phyloP scores from a whole-genome alignment of 306 rosid genomes.

The Inga oerstediana region DNA sequence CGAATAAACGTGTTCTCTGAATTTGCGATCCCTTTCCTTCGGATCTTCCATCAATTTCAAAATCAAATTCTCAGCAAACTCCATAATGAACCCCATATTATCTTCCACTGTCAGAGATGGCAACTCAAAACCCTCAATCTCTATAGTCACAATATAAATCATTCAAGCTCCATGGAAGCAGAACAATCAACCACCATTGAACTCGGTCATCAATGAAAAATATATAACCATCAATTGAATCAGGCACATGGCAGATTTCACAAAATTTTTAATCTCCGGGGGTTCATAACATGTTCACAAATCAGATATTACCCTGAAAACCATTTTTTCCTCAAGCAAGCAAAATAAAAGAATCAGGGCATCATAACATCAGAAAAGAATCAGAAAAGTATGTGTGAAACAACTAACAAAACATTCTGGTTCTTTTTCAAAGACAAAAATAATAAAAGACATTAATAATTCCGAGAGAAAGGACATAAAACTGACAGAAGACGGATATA shows the following conservation, averaged over 20 bases:
- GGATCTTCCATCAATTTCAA: slow-evolving; percentile 93
- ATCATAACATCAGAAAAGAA: no score
- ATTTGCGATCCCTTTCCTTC: slow-evolving; percentile 82
- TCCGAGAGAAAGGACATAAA: background rate
- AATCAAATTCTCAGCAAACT: slow-evolving; percentile 86
- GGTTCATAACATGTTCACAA: background rate
- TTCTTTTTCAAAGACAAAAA: background rate
- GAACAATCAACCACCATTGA: background rate
- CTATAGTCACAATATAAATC: slow-evolving; percentile 5
- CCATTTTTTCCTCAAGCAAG: background rate
- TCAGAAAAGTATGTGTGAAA: no score
- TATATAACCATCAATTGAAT: background rate
- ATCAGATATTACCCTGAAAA: no score
- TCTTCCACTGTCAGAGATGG: slow-evolving; percentile 26
- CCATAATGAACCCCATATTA: slow-evolving; percentile 83
- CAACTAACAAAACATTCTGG: background rate
- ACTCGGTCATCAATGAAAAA: background rate
- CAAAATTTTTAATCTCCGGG: background rate
- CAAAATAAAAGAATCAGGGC: no score
- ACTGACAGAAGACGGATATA: background rate
- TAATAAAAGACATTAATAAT: no score
- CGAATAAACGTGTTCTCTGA: slow-evolving; percentile 64
- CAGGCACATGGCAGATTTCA: background rate
- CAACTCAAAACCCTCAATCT: slow-evolving; percentile 22
- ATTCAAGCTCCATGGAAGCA: background rate